Conservation (phyloP, 2,329 filamentous ascomycete species). For the Chalara sp. region DNA sequence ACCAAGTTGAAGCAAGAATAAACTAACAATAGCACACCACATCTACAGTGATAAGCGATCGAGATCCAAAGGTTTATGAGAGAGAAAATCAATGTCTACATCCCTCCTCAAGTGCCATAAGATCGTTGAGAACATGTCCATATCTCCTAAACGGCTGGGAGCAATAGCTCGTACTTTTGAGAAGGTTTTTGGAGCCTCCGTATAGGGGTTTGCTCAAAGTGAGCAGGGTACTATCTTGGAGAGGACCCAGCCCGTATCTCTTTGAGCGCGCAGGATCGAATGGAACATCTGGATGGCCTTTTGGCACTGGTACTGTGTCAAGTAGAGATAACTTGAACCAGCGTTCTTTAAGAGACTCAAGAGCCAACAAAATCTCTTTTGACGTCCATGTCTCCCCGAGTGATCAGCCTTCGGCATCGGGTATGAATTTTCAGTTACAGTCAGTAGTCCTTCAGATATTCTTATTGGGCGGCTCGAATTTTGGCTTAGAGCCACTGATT, state of each 20-base stretch:
- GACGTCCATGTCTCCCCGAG: conserved; percentile 45
- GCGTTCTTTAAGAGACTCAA: conserved; percentile 78
- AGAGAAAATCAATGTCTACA: conserved; percentile 83
- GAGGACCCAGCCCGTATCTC: conserved; percentile 89
- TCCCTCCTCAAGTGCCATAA: conserved; percentile 97
- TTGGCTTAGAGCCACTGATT: conserved; percentile 67
- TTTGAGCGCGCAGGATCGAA: conserved; percentile 64
- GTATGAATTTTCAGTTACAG: conserved; percentile 54
- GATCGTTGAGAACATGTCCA: conserved; percentile 98
- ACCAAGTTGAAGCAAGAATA: conserved; percentile 85
- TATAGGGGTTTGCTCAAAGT: conserved; percentile 83
- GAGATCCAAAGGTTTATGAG: conserved; percentile 81
- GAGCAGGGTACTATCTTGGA: conserved; percentile 85
- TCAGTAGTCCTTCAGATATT: conserved; percentile 63
- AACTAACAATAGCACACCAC: conserved; percentile 94
- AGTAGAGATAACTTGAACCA: conserved; percentile 69
- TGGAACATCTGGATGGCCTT: conserved; percentile 71
- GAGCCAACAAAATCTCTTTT: conserved; percentile 70
- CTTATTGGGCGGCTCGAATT: conserved; percentile 65
- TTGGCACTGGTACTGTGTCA: conserved; percentile 72
- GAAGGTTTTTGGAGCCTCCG: conserved; percentile 82
- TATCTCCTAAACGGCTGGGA: conserved; percentile 81
- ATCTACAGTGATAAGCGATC: conserved; percentile 88
- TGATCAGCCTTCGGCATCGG: conserved; percentile 10
- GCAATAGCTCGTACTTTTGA: conserved; percentile 70